Evolutionary conservation across 306 rosid species (phyloP).

Genomic region (Malus fusca): DNA sequence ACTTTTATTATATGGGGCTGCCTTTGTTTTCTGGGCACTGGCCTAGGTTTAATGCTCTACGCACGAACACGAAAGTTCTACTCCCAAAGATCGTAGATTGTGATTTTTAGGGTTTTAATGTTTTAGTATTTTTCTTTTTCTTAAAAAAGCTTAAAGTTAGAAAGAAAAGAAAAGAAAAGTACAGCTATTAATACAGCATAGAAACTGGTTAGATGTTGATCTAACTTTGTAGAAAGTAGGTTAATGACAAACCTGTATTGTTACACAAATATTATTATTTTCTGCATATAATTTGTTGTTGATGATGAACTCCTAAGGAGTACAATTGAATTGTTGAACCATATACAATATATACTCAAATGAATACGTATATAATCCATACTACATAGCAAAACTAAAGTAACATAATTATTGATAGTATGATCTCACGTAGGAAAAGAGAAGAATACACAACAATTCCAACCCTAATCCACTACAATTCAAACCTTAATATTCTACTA

Average conservation of each 20-base stretch:
- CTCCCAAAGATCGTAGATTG: constrained; percentile 19
- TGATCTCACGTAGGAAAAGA: too few species aligned
- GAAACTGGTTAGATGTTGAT: not conserved
- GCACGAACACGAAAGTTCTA: constrained; percentile 54
- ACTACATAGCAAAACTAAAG: not conserved
- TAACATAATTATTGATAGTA: too few species aligned
- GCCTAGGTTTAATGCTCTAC: constrained; percentile 44
- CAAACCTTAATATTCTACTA: too few species aligned
- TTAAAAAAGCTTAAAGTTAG: not conserved
- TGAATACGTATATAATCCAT: not conserved
- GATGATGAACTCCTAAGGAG: not conserved
- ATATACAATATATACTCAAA: too few species aligned
- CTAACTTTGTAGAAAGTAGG: not conserved
- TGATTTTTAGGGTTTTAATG: not conserved
- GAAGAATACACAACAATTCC: too few species aligned
- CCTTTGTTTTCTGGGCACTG: constrained; percentile 44
- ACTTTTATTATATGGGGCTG: constrained; percentile 71
- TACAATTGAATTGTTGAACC: not conserved
- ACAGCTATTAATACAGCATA: not conserved
- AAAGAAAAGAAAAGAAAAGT: not conserved
- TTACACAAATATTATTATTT: not conserved
- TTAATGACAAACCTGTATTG: not conserved
- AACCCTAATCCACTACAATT: too few species aligned
- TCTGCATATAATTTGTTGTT: not conserved
- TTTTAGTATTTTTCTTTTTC: not conserved